Evolutionary conservation across 2,329 filamentous ascomycete genomes (phyloP).

Genomic region (Corinectria fuckeliana): DNA sequence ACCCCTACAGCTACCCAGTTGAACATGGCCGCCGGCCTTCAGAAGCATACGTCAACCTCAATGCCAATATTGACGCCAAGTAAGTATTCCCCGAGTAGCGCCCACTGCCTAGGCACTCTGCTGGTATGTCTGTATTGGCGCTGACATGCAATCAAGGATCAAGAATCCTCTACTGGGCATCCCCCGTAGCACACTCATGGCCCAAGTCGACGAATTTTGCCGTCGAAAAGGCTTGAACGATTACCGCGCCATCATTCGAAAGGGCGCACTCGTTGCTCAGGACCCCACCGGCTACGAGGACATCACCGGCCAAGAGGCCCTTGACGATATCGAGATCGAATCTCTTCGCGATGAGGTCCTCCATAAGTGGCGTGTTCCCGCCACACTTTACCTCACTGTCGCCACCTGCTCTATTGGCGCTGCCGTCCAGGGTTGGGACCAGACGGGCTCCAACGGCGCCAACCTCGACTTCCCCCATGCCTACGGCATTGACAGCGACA

Average conservation of each 20-base stretch:
- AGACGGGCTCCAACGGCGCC: constrained; percentile 69
- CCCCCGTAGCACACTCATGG: constrained; percentile 56
- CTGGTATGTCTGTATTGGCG: not conserved
- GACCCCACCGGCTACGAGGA: constrained; percentile 68
- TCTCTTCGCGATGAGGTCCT: constrained; percentile 66
- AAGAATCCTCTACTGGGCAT: constrained; percentile 60
- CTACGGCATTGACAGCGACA: constrained; percentile 51
- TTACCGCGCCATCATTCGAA: constrained; percentile 64
- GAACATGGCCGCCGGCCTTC: constrained; percentile 46
- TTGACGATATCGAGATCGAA: constrained; percentile 65
- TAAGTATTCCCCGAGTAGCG: constrained; percentile 35
- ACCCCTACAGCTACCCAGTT: constrained; percentile 40
- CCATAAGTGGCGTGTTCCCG: constrained; percentile 72
- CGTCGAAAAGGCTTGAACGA: constrained; percentile 63
- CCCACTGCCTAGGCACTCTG: not conserved
- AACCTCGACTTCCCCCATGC: constrained; percentile 65
- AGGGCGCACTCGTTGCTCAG: constrained; percentile 77
- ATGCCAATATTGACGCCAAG: constrained; percentile 55
- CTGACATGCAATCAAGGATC: constrained; percentile 43
- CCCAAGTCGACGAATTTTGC: constrained; percentile 68
- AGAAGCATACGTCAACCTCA: constrained; percentile 50
- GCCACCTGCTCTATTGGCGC: constrained; percentile 72
- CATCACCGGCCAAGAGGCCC: constrained; percentile 61
- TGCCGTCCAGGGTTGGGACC: constrained; percentile 74
- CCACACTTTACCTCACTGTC: constrained; percentile 70